Conservation (phyloP, 352 stramenopile species). For the Globisporangium spiculum region DNA sequence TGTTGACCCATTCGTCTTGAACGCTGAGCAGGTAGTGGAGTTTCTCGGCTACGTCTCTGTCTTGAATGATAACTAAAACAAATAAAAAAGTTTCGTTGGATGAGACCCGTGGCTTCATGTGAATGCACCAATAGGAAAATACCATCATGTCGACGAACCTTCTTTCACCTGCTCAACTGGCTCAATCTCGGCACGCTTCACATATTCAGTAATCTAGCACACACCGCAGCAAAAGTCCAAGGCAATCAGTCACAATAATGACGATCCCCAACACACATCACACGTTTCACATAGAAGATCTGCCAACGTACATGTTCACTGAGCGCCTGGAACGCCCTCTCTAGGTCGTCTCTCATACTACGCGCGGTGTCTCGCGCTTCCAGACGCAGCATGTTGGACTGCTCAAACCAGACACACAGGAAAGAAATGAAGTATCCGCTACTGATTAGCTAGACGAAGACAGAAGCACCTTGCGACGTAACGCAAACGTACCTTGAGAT, state of each 20-base stretch:
- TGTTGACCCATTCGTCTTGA: slow-evolving; percentile 78
- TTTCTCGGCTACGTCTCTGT: slow-evolving; percentile 47
- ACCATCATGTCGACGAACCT: slow-evolving; percentile 26
- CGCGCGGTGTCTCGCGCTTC: slow-evolving; percentile 72
- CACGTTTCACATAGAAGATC: background rate
- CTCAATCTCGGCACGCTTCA: slow-evolving; percentile 27
- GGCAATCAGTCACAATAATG: background rate
- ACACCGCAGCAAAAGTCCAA: background rate
- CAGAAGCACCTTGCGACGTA: background rate
- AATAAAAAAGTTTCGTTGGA: background rate
- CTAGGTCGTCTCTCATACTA: slow-evolving; percentile 54
- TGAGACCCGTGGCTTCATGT: background rate
- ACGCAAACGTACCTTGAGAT: slow-evolving; percentile 52
- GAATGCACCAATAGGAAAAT: background rate
- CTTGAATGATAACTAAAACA: slow-evolving; percentile 46
- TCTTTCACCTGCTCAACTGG: slow-evolving; percentile 53
- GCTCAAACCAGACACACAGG: background rate
- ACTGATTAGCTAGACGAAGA: background rate
- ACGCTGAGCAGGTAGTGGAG: slow-evolving; percentile 48
- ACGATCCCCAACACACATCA: background rate
- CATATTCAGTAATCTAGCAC: slow-evolving; percentile 40
- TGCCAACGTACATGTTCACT: slow-evolving; percentile 21
- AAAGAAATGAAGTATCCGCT: background rate
- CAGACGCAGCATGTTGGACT: slow-evolving; percentile 85
- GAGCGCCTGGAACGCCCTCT: slow-evolving; percentile 37